These are phyloP conservation scores for Kodamaea neixiangensis DNA, from an alignment of 805 yeast genomes.

Conservation along the genomic window DNA sequence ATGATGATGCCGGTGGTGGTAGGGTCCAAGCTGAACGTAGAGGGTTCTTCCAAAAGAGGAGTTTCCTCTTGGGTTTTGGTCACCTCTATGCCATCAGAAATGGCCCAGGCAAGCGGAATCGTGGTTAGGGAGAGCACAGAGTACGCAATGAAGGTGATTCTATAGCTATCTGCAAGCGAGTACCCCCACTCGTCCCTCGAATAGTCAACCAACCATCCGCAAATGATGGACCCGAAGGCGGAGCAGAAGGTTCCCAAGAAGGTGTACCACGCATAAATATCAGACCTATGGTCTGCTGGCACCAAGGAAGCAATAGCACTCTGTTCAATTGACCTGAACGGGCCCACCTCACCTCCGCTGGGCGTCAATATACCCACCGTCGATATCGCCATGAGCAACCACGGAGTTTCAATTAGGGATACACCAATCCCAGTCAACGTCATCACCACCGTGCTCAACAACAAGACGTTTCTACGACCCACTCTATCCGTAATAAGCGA, in stretches of 20 bases:
- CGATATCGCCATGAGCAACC: constrained; percentile 38
- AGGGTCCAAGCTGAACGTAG: constrained; percentile 7
- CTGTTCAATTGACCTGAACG: constrained; percentile 60
- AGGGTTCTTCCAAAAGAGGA: constrained; percentile 5
- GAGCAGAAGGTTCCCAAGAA: constrained; percentile 50
- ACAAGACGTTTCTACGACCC: constrained; percentile 46
- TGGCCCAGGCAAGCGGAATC: constrained; percentile 17
- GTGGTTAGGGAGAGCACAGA: constrained; percentile 23
- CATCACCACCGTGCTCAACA: constrained; percentile 44
- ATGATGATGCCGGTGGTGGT: constrained; percentile 25
- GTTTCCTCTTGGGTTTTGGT: constrained; percentile 16
- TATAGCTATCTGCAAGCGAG: constrained; percentile 28
- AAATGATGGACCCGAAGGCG: constrained; percentile 46
- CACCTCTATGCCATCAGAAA: constrained; percentile 22
- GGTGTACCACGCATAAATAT: constrained; percentile 59
- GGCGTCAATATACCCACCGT: constrained; percentile 57
- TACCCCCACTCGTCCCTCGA: constrained; percentile 16
- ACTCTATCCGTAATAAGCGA: constrained; percentile 48
- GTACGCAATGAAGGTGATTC: constrained; percentile 29
- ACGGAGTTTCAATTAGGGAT: constrained; percentile 31
- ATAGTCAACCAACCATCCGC: constrained; percentile 34
- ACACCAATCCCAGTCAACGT: constrained; percentile 45
- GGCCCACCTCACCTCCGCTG: constrained; percentile 61
- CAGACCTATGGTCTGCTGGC: constrained; percentile 45
- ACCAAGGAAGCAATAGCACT: constrained; percentile 50